A percentile compares a stretch with the other conserved stretches of the same genome.
Conservation (phyloP, 139 green algal genomes). For the Chlamydomonas schloesseri region DNA sequence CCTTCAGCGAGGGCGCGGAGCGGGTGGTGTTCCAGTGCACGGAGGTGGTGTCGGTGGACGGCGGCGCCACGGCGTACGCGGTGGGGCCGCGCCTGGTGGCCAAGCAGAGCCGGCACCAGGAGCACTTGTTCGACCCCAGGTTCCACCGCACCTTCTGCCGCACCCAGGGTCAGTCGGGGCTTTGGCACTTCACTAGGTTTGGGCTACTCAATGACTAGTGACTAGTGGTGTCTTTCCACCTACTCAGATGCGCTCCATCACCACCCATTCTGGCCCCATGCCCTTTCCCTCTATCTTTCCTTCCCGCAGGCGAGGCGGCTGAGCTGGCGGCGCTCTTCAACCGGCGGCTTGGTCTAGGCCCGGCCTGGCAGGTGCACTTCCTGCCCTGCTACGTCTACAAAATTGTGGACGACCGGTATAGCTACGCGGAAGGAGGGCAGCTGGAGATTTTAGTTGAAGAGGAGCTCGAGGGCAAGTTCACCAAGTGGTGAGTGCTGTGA, state of each 20-base stretch:
- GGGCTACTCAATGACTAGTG: no score
- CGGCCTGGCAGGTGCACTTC: conserved; percentile 49
- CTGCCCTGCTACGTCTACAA: conserved; percentile 49
- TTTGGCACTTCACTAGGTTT: no score
- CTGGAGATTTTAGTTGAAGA: conserved; percentile 49
- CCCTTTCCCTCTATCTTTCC: no score
- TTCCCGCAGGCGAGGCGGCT: conserved; percentile 51
- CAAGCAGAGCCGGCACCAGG: conserved; percentile 41
- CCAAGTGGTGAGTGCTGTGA: conserved; percentile 58
- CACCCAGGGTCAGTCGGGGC: conserved; percentile 25
- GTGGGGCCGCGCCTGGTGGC: conserved; percentile 53
- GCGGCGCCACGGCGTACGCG: neutral
- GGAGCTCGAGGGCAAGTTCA: conserved; percentile 57
- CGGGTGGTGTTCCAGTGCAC: conserved; percentile 51
- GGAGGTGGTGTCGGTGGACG: conserved; percentile 46
- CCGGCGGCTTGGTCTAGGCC: neutral
- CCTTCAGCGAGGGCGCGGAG: conserved; percentile 51
- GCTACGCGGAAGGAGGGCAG: neutral
- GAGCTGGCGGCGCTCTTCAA: conserved; percentile 55
- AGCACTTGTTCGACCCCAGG: conserved; percentile 2
- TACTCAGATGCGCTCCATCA: no score
- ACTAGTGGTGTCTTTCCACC: no score
- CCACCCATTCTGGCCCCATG: no score
- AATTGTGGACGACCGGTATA: conserved; percentile 1
- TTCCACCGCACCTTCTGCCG: conserved; percentile 51